A percentile compares a stretch with the other conserved stretches of the same genome.
Conservation (phyloP, 78 protist genomes). For the Speleostelium caveatum region DNA sequence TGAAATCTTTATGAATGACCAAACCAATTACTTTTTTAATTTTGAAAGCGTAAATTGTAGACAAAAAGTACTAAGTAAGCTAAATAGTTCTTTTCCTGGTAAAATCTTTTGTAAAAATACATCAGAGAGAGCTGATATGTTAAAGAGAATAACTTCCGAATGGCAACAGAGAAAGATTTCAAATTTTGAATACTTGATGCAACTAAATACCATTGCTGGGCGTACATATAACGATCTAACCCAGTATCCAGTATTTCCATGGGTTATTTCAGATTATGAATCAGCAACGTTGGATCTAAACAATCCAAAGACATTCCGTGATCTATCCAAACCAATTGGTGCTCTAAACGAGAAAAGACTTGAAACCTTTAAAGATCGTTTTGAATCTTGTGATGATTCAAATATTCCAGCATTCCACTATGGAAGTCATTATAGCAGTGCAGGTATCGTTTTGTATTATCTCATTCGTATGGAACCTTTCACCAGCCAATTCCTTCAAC, state of each 20-base stretch:
- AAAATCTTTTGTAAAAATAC: not conserved
- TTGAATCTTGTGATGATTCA: conserved; percentile 79
- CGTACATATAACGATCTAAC: conserved; percentile 93
- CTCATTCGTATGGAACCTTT: conserved; percentile 97
- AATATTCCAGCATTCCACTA: conserved; percentile 89
- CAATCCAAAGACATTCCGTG: conserved; percentile 83
- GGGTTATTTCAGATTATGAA: conserved; percentile 89
- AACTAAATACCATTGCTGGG: conserved; percentile 89
- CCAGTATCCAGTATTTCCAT: conserved; percentile 97
- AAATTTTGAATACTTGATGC: conserved; percentile 91
- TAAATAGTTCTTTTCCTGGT: not conserved
- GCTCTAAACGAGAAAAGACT: conserved; percentile 79
- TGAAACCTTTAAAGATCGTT: conserved; percentile 77
- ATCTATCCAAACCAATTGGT: conserved; percentile 92
- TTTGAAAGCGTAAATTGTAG: conserved; percentile 24
- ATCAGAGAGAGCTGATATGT: not conserved
- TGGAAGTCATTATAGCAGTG: conserved; percentile 82
- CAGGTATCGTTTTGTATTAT: conserved; percentile 88
- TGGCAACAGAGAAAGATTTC: conserved; percentile 80
- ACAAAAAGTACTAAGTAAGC: conserved; percentile 20
- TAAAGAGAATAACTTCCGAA: conserved; percentile 47
- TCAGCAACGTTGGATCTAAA: conserved; percentile 76
- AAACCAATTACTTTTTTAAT: conserved; percentile 75
- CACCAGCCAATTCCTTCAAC: conserved; percentile 80
- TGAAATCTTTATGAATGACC: conserved; percentile 80